phyloP scores from a whole-genome alignment of 73 alveolate species.

The Strombidium stylifer region DNA sequence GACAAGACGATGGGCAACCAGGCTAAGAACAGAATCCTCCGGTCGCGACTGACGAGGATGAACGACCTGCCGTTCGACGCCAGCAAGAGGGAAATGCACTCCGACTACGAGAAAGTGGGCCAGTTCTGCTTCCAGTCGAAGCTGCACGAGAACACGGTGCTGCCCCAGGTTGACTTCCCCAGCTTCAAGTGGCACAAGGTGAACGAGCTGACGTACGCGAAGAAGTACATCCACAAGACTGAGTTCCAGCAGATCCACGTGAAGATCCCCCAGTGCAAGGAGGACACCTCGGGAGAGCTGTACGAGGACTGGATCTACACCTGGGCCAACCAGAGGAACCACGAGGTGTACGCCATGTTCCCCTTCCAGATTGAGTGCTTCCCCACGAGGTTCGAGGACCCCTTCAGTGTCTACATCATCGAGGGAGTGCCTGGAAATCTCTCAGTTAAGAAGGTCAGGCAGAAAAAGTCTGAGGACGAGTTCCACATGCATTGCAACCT shows the following conservation, averaged over 20 bases:
- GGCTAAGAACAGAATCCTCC: conserved; percentile 44
- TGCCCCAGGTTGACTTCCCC: conserved; percentile 30
- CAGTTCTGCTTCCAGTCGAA: conserved; percentile 5
- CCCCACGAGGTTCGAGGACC: conserved; percentile 15
- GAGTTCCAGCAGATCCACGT: conserved; percentile 7
- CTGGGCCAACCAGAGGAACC: neutral
- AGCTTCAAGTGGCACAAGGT: conserved; percentile 18
- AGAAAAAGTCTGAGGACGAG: neutral
- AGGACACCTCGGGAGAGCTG: neutral
- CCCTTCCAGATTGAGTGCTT: conserved; percentile 28
- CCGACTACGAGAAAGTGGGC: conserved; percentile 25
- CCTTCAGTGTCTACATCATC: neutral
- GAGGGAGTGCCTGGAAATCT: conserved; percentile 10
- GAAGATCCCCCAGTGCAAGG: conserved; percentile 5
- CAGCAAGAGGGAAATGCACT: neutral
- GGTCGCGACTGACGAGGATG: conserved; percentile 38
- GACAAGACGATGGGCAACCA: neutral
- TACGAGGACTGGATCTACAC: conserved; percentile 3
- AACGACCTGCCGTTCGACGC: conserved; percentile 3
- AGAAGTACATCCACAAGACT: conserved; percentile 18
- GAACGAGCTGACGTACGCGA: neutral
- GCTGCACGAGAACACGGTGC: neutral
- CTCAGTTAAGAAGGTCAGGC: neutral
- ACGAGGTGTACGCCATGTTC: conserved; percentile 15
- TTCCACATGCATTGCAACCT: neutral